phyloP scores from a whole-genome alignment of 2,329 filamentous ascomycete species.

The Triangularia verruculosa region DNA sequence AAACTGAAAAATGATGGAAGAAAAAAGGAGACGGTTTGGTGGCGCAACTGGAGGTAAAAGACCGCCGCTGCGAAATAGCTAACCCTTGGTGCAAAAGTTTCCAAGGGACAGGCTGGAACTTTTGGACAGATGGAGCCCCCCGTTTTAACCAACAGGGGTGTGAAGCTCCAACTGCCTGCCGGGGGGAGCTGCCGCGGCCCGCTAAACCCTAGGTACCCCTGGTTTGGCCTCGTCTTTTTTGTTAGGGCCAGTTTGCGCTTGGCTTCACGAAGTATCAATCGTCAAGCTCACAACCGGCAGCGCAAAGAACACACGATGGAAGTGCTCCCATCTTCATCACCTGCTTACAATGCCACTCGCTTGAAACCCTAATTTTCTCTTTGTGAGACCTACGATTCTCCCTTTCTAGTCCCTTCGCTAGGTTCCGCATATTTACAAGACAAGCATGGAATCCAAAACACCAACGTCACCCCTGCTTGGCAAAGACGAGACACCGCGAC shows the following conservation, averaged over 20 bases:
- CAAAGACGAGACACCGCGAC: not conserved
- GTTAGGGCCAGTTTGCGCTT: conserved; percentile 9
- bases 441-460: not conserved
- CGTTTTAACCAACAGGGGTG: conserved; percentile 13
- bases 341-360: too few species aligned
- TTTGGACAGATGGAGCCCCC: conserved; percentile 10
- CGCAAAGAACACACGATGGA: not conserved
- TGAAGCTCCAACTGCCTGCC: not conserved
- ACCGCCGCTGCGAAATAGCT: not conserved
- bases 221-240: not conserved
- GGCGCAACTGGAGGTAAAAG: conserved; percentile 1
- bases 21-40: not conserved
- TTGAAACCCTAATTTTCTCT: too few species aligned
- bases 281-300: not conserved
- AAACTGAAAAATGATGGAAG: not conserved
- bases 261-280: not conserved
- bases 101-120: conserved; percentile 20
- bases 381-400: too few species aligned
- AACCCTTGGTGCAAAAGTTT: conserved; percentile 3
- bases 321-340: too few species aligned
- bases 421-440: not conserved
- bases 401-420: too few species aligned
- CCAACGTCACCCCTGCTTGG: not conserved
- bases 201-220: not conserved
- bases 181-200: not conserved